Conservation (phyloP, 495 filamentous ascomycete species). For the Penicillium riverlandense region DNA sequence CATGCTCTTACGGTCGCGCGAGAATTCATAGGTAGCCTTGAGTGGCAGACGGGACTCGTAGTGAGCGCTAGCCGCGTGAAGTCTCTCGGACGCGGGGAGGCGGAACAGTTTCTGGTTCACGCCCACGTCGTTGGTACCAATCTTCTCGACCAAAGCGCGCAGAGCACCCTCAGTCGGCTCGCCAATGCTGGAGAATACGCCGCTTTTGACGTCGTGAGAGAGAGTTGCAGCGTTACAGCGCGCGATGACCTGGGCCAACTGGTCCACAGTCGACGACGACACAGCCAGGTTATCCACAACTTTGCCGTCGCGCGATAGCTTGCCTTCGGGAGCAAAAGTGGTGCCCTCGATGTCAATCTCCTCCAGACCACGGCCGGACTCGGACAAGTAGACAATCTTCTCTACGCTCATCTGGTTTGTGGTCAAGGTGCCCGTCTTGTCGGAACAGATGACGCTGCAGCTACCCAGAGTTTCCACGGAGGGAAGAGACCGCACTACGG, state of each 20-base stretch:
- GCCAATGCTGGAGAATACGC: slow-evolving; percentile 75
- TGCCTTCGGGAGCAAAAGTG: slow-evolving; percentile 81
- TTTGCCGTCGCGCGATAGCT: slow-evolving; percentile 60
- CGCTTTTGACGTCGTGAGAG: slow-evolving; percentile 69
- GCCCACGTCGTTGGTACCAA: slow-evolving; percentile 60
- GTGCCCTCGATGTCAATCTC: slow-evolving; percentile 91
- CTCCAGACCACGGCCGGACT: slow-evolving; percentile 66
- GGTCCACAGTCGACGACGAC: slow-evolving; percentile 69
- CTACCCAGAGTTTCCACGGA: slow-evolving; percentile 98
- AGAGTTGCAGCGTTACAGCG: slow-evolving; percentile 85
- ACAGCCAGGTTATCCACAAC: slow-evolving; percentile 59
- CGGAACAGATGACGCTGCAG: slow-evolving; percentile 99
- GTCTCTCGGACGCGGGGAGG: slow-evolving; percentile 46
- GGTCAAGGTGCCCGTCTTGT: slow-evolving; percentile 97
- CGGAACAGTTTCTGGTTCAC: slow-evolving; percentile 46
- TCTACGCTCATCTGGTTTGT: slow-evolving; percentile 99
- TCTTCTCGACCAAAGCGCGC: slow-evolving; percentile 87
- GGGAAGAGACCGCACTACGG: slow-evolving; percentile 89
- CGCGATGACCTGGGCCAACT: slow-evolving; percentile 81
- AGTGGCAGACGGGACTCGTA: slow-evolving; percentile 71
- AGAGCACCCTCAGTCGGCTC: slow-evolving; percentile 95
- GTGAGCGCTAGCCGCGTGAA: slow-evolving; percentile 75
- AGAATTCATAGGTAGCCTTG: slow-evolving; percentile 92
- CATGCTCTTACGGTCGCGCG: slow-evolving; percentile 98
- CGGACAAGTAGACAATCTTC: slow-evolving; percentile 77